A percentile compares a stretch with the other conserved stretches of the same genome.
phyloP scores from a whole-genome alignment of 352 stramenopile species.

The Globisporangium iwayamae region DNA sequence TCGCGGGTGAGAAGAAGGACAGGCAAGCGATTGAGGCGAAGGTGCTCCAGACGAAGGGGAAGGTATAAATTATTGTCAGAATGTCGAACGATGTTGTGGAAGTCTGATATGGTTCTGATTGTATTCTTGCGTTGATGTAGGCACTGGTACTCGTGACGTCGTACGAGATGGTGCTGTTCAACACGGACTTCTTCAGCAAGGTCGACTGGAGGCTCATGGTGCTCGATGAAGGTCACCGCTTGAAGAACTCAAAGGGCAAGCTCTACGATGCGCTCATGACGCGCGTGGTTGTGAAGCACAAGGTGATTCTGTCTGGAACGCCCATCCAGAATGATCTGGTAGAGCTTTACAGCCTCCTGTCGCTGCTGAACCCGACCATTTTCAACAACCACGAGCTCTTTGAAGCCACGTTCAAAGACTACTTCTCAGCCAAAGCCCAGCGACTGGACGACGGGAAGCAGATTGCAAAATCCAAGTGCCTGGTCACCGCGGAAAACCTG shows the following conservation, averaged over 20 bases:
- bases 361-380: conserved; percentile 80
- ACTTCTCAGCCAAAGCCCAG: conserved; percentile 69
- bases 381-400: conserved; percentile 69
- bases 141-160: conserved; percentile 66
- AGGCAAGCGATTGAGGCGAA: conserved; percentile 16
- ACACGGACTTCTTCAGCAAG: conserved; percentile 50
- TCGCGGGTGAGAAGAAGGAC: conserved; percentile 52
- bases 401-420: conserved; percentile 42
- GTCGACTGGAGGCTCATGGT: conserved; percentile 58
- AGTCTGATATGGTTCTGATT: background rate
- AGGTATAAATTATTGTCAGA: background rate
- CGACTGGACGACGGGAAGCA: conserved; percentile 17
- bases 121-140: background rate
- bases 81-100: too few relatives aligned
- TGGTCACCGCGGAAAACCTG: conserved; percentile 34
- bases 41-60: conserved; percentile 9
- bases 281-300: conserved; percentile 33
- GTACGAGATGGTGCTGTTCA: conserved; percentile 68
- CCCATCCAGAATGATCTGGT: conserved; percentile 86
- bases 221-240: conserved; percentile 85
- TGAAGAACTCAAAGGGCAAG: conserved; percentile 81
- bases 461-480: conserved; percentile 23
- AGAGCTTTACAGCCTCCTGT: conserved; percentile 79
- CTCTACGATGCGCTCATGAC: conserved; percentile 48
- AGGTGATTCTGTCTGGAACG: conserved; percentile 77